These are phyloP conservation scores for Chlamydomonas sp. DNA, from an alignment of 139 green algal genomes.

Conservation along the genomic window DNA sequence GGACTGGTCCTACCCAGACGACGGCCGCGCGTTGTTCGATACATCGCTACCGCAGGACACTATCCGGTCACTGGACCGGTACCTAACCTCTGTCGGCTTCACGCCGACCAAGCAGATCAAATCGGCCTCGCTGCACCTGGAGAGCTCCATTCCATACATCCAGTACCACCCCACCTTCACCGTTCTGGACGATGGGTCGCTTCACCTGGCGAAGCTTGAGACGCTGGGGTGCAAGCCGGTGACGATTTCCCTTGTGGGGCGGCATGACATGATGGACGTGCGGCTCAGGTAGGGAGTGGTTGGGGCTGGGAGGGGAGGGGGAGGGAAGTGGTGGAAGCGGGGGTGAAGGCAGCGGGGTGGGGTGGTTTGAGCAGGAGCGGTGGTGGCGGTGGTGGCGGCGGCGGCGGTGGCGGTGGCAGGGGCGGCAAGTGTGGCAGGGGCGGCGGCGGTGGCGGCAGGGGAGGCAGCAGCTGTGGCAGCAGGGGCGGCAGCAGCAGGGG, in stretches of 20 bases:
- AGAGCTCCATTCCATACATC: slow-evolving; percentile 31
- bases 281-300: not conserved
- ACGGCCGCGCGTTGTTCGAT: slow-evolving; percentile 14
- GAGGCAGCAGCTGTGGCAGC: too few species aligned
- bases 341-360: too few species aligned
- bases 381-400: too few species aligned
- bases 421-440: too few species aligned
- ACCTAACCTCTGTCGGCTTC: slow-evolving; percentile 5
- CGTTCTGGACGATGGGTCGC: not conserved
- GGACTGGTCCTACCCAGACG: not conserved
- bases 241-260: slow-evolving; percentile 23
- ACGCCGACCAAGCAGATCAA: not conserved
- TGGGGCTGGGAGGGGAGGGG: too few species aligned
- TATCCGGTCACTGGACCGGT: slow-evolving; percentile 25
- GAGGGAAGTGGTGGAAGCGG: too few species aligned
- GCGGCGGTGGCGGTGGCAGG: too few species aligned
- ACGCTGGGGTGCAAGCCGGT: slow-evolving; percentile 34
- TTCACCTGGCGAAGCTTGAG: slow-evolving; percentile 25
- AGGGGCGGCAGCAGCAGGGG: too few species aligned
- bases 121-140: slow-evolving; percentile 19
- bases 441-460: too few species aligned
- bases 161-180: slow-evolving; percentile 39
- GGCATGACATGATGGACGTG: not conserved
- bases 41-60: slow-evolving; percentile 24
- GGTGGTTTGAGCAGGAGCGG: too few species aligned